phyloP scores from a whole-genome alignment of 805 yeast genomes.

The Metschnikowia sp. region DNA sequence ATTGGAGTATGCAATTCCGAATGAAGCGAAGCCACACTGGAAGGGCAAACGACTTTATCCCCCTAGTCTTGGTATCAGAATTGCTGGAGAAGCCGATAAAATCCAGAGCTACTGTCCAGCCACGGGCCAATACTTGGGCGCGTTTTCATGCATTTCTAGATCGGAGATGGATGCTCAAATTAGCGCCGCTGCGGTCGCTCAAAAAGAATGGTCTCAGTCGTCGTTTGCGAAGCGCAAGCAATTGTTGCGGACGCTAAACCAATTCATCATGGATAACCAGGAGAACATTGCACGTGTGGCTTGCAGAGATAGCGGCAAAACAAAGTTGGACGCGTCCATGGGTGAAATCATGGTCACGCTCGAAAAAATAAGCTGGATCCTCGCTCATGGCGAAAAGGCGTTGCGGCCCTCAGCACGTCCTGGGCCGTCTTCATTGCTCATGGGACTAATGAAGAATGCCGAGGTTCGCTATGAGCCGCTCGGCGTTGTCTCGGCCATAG shows the following conservation, averaged over 20 bases:
- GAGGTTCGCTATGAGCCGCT: constrained; percentile 92
- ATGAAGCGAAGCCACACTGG: constrained; percentile 85
- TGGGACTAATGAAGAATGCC: constrained; percentile 83
- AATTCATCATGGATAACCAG: constrained; percentile 76
- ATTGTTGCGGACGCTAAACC: constrained; percentile 66
- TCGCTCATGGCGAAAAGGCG: constrained; percentile 74
- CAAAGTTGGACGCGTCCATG: constrained; percentile 92
- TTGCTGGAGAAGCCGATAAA: constrained; percentile 57
- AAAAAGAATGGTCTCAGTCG: constrained; percentile 47
- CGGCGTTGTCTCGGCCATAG: constrained; percentile 83
- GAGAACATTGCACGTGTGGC: constrained; percentile 86
- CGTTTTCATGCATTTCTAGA: constrained; percentile 58
- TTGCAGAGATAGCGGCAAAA: constrained; percentile 94
- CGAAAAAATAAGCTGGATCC: constrained; percentile 88
- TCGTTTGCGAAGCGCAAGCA: constrained; percentile 63
- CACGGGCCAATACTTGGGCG: constrained; percentile 84
- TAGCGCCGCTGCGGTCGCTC: constrained; percentile 51
- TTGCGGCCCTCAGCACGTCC: constrained; percentile 72
- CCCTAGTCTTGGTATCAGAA: constrained; percentile 48
- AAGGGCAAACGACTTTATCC: constrained; percentile 78
- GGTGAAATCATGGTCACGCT: constrained; percentile 95
- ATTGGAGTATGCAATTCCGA: constrained; percentile 59
- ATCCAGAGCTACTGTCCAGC: constrained; percentile 95
- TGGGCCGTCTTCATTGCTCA: constrained; percentile 80
- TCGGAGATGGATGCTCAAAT: constrained; percentile 71